Base-by-base conservation (phyloP, 495 filamentous ascomycete species). In the Neurospora sp. region DNA sequence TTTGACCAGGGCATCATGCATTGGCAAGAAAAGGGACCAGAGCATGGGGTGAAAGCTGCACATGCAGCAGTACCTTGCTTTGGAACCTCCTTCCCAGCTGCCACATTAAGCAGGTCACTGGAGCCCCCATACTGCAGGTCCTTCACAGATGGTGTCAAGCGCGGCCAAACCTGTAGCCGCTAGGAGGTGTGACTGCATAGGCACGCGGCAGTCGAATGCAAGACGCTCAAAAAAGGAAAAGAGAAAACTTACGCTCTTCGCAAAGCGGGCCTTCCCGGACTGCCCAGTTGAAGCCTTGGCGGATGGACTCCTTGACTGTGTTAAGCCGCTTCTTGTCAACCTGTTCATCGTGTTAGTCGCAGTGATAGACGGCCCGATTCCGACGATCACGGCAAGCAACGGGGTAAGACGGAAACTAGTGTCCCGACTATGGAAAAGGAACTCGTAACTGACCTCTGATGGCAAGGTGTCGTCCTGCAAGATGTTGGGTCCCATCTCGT, bases 211-310 rank as follows among this genome's bases (percentile, higher is more conserved):
- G 76, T 73, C 72, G 72, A 74, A 75, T 79, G 75, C 77, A 76
- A 76, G 75, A 73, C 71, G 74, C 73, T 72, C 73, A 73, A 74
- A 72, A 70, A 74, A 73, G 69, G 74, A 59, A 72, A 69, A 74
- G 75, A 20, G 23, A 69, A 44, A 66, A 90, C 92, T 89, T 85
- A 95, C 92, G 96, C 85, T 99, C 96, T 92, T 99, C 96, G 85
- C 96, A 99, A 12, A 99, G 84, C 23, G 96, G 96, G 10, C 96
- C 96, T 88, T 99, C 96, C 73, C 96, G 87, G 23, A 94, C 92
- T 46, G 92, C 96, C 96, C 96, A 99, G 78, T 89, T 92, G 82
- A 99, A 99, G 18, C 96, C 96, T 83, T 98, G 96, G 3, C 91
- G 90, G 75, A 99, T 93, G 16, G 91, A 93, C 80, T 98, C 96